Evolutionary conservation across 2,329 filamentous ascomycete species (phyloP).

Genomic region (Tolypocladium nubicola): DNA sequence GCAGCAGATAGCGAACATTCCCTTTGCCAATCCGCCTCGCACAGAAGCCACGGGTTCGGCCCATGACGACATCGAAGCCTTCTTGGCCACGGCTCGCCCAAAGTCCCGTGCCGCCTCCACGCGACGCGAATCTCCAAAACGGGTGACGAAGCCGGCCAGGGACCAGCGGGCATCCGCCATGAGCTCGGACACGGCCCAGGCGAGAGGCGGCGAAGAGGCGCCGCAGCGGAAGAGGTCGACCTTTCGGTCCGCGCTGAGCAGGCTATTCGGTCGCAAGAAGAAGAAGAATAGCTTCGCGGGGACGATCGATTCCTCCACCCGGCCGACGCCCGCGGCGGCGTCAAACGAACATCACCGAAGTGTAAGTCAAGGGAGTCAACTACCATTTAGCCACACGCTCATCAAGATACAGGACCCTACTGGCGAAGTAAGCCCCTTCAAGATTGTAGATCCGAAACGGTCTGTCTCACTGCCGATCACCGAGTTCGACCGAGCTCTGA

Average conservation of each 20-base stretch:
- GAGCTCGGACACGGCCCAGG: slow-evolving; percentile 7
- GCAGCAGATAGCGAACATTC: background rate
- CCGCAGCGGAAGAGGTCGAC: slow-evolving; percentile 48
- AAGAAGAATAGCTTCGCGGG: slow-evolving; percentile 22
- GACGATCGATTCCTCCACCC: background rate
- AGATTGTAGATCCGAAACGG: slow-evolving; percentile 34
- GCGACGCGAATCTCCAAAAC: background rate
- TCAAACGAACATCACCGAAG: slow-evolving; percentile 29
- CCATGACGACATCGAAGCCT: background rate
- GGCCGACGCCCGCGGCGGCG: background rate
- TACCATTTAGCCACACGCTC: slow-evolving; percentile 1
- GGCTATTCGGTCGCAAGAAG: slow-evolving; percentile 49
- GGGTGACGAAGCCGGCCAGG: background rate
- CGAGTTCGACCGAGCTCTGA: slow-evolving; percentile 48
- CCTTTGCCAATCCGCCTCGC: background rate
- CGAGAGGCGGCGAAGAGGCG: slow-evolving; percentile 10
- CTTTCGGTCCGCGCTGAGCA: slow-evolving; percentile 43
- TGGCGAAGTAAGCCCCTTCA: slow-evolving; percentile 29
- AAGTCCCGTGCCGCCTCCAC: background rate
- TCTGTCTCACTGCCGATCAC: slow-evolving; percentile 49
- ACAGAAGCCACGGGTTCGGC: background rate
- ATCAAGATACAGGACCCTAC: slow-evolving; percentile 12
- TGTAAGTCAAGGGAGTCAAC: slow-evolving; percentile 25
- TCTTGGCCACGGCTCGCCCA: background rate
- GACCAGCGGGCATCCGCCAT: background rate